Evolutionary conservation across 208 protist genomes (phyloP), one percentile per base, ranked within the genome.

Genomic region (Vickermania spadyakhi): DNA sequence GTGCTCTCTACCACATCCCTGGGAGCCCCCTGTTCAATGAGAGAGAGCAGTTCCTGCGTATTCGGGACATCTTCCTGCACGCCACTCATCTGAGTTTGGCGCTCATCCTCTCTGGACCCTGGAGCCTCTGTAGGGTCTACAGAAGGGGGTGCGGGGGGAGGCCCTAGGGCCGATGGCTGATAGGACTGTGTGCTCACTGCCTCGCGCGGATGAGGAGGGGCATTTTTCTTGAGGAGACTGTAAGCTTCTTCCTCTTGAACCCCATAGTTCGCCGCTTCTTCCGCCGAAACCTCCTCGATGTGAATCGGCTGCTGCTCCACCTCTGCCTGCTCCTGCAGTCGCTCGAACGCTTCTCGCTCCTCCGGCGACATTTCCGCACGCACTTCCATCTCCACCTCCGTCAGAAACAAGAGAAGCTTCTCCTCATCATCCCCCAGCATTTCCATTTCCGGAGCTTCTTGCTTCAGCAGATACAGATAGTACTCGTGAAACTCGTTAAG

Each of bases 401-500:
- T 65, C 1, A 95, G 68, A 60, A 85, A 92, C 23, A 56, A 67
- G 26, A 87, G 73, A 28, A 95, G 70, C 64, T 95, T 81, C 41
- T 93, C 85, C 4, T 91, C 52, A 58, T 91, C 77, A 67, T 95
- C 85, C 31, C 89, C 89, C 26, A 95, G 75, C 4, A 91, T 73
- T 49, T 93, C 81, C 61, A 95, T 59, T 51, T 89, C 72, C 2
- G 89, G 89, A 25, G 79, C 85, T 13, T 77, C 73, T 52, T 86
- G 66, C 2, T 76, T 74, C 31, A 95, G 70, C 11, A 92, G 66
- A 66, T 83, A 90, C 11, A 95, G 70, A 66, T 95, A 95, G 62
- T 90, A 95, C 62, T 72, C 81, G 73, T 95, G 89, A 60, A 79
- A 93, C 55, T 87, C 77, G 59, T 95, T 73, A 36, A 86, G 83